Conservation (phyloP, 2,329 filamentous ascomycete species). For the Ophiostoma montium region DNA sequence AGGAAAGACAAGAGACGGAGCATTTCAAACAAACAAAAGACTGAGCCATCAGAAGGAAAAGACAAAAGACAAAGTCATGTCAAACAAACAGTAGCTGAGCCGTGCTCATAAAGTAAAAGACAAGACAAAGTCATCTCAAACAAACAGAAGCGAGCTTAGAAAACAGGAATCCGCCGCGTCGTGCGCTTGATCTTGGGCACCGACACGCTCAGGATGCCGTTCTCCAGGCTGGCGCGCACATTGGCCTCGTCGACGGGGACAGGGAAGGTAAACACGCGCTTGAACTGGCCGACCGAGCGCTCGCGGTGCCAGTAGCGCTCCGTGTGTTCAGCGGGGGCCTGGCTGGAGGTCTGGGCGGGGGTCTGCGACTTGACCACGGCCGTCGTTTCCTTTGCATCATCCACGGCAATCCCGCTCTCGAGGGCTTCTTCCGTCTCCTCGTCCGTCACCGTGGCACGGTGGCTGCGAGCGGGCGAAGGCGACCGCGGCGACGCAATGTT, state of each 20-base stretch:
- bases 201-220: constrained; percentile 49
- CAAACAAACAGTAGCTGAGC: neutral
- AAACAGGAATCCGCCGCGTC: constrained; percentile 39
- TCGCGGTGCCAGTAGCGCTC: constrained; percentile 53
- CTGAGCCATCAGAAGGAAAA: too few species aligned
- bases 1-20: too few species aligned
- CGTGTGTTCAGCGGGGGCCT: constrained; percentile 9
- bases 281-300: constrained; percentile 52
- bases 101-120: too few species aligned
- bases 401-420: constrained; percentile 16
- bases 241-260: constrained; percentile 45
- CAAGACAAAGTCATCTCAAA: neutral
- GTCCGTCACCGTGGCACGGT: constrained; percentile 54
- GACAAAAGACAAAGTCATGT: too few species aligned
- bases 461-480: constrained; percentile 22
- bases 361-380: neutral
- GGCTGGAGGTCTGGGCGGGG: constrained; percentile 10
- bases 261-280: constrained; percentile 55
- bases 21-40: too few species aligned
- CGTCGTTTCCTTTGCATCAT: constrained; percentile 13
- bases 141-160: constrained; percentile 21
- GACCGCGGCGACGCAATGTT: constrained; percentile 18
- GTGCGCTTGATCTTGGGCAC: constrained; percentile 54
- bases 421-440: constrained; percentile 25
- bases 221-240: constrained; percentile 48